Evolutionary conservation across 2,329 filamentous ascomycete species (phyloP), one percentile per base, ranked within the genome.

Genomic region (Xylariales sp.): DNA sequence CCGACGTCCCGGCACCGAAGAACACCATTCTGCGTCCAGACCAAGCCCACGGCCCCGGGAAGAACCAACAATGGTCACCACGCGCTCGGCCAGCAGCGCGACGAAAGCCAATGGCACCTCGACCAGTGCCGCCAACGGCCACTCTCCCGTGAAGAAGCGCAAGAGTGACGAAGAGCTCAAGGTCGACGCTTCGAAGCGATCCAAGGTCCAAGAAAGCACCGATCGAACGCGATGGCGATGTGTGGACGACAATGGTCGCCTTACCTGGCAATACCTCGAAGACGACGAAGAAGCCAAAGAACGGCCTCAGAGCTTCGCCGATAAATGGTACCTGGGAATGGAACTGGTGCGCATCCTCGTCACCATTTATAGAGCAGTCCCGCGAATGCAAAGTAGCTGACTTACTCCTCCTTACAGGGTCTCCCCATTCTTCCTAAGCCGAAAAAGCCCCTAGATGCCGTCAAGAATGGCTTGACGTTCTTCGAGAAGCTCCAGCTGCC

Each of bases 241-340:
- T 57, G 76, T 80, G 44, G 84, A 94, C 54, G 87, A 95, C 42
- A 75, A 78, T 36, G 91, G 93, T 33, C 76, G 86, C 39, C 89
- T 96, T 53, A 95, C 88, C 35, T 98, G 93, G 93, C 86, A 93
- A 54, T 98, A 97, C 57, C 69, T 98, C 4, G 77, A 78, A 8
- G 83, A 93, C 38, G 74, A 81, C 17, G 73, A 87, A 42, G 81
- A 86, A 39, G 64, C 73, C 6, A 70, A 85, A 50, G 66, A 77
- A 40, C 96, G 91, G 90, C 89, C 91, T 5, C 90, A 96, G 64
- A 85, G 78, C 17, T 73, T 71, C 40, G 88, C 89, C n/a, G 94
- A 98, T 58, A 95, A 88, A 61, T 95, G 89, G 60, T 87, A 82
- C 54, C 60, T 98, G 14, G 88, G 88, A 14, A 64, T 96, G 32